Percentiles rank a stretch among this genome's conserved stretches.
These are phyloP conservation scores for Aspergillus sojae DNA, from an alignment of 2,329 filamentous ascomycete genomes.

Conservation along the genomic window DNA sequence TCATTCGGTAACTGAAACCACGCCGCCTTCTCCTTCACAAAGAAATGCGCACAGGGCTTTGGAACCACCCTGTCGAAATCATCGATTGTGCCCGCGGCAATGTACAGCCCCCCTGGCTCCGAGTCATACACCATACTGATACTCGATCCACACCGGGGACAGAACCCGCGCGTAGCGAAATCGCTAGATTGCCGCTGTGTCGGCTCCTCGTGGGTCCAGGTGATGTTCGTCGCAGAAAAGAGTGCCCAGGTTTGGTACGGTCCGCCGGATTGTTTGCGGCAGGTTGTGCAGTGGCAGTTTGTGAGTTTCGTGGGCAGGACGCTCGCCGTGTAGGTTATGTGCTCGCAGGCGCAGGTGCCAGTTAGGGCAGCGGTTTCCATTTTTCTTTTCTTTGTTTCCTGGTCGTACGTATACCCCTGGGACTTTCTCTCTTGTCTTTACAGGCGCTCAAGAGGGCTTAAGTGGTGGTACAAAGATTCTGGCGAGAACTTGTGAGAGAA, in stretches of 20 bases:
- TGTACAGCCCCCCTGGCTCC: constrained; percentile 9
- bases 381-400: not conserved
- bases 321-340: constrained; percentile 46
- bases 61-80: not conserved
- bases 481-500: not conserved
- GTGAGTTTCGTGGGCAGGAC: constrained; percentile 38
- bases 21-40: constrained; percentile 43
- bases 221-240: constrained; percentile 40
- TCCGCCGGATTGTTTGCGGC: constrained; percentile 52
- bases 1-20: constrained; percentile 46
- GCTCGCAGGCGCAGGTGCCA: constrained; percentile 49
- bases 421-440: not conserved
- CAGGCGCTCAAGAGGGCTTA: too few relatives aligned
- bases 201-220: constrained; percentile 25
- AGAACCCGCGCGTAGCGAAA: constrained; percentile 48
- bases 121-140: constrained; percentile 42
- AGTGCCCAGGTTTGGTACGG: constrained; percentile 48
- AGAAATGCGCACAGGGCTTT: constrained; percentile 45
- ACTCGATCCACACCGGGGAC: constrained; percentile 50
- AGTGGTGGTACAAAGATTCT: not conserved
- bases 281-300: constrained; percentile 48
- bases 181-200: constrained; percentile 41
- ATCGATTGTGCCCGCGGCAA: constrained; percentile 1
- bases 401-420: not conserved
- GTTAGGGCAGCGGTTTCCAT: not conserved